Percentiles rank a stretch among this genome's conserved stretches.
Evolutionary conservation across 139 green algal genomes (phyloP).

Genomic region (Zygnema cylindricum): DNA sequence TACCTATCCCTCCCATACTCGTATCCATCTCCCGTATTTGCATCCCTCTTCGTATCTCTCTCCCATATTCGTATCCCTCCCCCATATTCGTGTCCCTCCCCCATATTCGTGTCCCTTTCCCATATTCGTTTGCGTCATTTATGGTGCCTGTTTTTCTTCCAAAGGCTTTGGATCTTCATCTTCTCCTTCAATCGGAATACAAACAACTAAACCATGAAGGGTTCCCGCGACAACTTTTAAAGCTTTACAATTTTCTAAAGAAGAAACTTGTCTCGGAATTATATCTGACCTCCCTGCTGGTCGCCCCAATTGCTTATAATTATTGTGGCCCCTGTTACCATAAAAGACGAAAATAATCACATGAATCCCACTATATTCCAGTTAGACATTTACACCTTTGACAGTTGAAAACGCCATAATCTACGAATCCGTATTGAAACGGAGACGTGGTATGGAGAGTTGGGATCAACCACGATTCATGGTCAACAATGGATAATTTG

Average conservation of each 20-base stretch:
- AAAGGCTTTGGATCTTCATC: background rate
- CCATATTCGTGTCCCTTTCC: background rate
- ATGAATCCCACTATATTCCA: too few relatives aligned
- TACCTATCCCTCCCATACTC: too few relatives aligned
- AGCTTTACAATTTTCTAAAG: background rate
- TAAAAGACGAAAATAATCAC: too few relatives aligned
- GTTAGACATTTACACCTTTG: background rate
- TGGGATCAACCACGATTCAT: too few relatives aligned
- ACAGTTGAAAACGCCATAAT: too few relatives aligned
- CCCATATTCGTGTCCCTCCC: too few relatives aligned
- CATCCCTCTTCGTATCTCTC: too few relatives aligned
- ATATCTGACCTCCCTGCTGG: background rate
- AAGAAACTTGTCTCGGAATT: background rate
- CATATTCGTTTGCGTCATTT: background rate
- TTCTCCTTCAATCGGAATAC: background rate
- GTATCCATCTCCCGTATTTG: too few relatives aligned
- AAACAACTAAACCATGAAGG: background rate
- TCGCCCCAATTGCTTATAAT: background rate
- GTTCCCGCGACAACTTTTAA: background rate
- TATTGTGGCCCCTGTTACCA: background rate
- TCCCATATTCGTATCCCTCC: too few relatives aligned
- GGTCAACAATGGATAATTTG: too few relatives aligned
- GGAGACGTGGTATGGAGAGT: too few relatives aligned
- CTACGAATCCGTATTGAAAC: too few relatives aligned
- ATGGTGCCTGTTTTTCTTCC: background rate